phyloP scores from a whole-genome alignment of 2,329 filamentous ascomycete genomes.

The Volutella citrinella region DNA sequence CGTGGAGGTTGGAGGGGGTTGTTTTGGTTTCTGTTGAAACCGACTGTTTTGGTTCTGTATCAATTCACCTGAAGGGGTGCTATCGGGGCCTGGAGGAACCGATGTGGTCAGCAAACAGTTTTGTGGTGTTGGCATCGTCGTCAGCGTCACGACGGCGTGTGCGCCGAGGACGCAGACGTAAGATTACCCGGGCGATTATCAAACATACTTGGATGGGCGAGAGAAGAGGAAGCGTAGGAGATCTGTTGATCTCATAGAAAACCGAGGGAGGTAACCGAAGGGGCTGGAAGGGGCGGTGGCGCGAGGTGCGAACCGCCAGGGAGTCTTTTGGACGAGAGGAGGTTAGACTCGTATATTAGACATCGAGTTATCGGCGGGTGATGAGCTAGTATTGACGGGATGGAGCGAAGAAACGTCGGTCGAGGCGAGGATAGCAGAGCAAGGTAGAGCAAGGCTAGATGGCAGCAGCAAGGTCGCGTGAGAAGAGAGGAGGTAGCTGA shows the following conservation, averaged over 20 bases:
- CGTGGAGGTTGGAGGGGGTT: constrained; percentile 12
- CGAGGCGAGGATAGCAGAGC: too few relatives aligned
- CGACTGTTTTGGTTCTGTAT: constrained; percentile 4
- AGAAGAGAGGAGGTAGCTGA: too few relatives aligned
- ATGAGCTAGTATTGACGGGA: background rate
- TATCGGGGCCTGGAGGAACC: constrained; percentile 54
- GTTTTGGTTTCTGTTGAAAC: constrained; percentile 11
- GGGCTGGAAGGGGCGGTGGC: constrained; percentile 19
- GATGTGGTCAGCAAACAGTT: too few relatives aligned
- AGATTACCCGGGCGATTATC: background rate
- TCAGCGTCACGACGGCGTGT: background rate
- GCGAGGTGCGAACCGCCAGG: constrained; percentile 22
- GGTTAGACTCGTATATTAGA: constrained; percentile 25
- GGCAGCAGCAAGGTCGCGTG: too few relatives aligned
- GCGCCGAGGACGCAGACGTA: background rate
- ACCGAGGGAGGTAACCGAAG: constrained; percentile 29
- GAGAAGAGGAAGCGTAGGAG: constrained; percentile 88
- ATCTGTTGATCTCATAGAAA: constrained; percentile 89
- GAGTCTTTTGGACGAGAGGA: constrained; percentile 19
- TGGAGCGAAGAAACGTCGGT: too few relatives aligned
- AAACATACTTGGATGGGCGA: constrained; percentile 80
- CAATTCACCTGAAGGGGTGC: constrained; percentile 49
- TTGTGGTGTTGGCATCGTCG: too few relatives aligned
- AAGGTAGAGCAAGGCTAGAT: too few relatives aligned
- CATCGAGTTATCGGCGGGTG: constrained; percentile 16